Evolutionary conservation across 495 filamentous ascomycete species (phyloP).

Genomic region (Tuber borchii): DNA sequence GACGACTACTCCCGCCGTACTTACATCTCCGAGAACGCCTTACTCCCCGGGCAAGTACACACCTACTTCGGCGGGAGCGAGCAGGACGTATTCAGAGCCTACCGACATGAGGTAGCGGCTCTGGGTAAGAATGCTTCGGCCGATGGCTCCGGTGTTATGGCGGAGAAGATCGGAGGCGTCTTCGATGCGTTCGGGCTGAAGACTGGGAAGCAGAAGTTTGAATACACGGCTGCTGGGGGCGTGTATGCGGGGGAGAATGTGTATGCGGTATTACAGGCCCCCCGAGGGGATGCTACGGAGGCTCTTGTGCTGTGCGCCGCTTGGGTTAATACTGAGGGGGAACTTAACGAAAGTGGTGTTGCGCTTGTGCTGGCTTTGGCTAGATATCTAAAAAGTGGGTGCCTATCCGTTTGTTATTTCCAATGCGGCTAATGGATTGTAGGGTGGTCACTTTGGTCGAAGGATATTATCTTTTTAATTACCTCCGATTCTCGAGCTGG

Average conservation of each 20-base stretch:
- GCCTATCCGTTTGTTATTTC: background rate
- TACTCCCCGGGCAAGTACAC: conserved; percentile 92
- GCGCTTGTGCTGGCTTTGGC: conserved; percentile 78
- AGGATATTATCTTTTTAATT: conserved; percentile 92
- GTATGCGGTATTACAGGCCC: conserved; percentile 91
- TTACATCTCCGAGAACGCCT: conserved; percentile 96
- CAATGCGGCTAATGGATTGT: conserved; percentile 1
- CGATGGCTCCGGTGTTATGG: conserved; percentile 25
- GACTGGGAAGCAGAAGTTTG: conserved; percentile 73
- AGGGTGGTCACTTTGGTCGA: conserved; percentile 97
- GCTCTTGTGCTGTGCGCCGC: conserved; percentile 86
- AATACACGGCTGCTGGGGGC: conserved; percentile 66
- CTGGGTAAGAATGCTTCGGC: conserved; percentile 42
- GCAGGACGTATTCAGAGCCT: conserved; percentile 89
- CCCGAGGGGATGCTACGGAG: conserved; percentile 94
- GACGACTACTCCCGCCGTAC: conserved; percentile 86
- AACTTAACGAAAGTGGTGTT: conserved; percentile 78
- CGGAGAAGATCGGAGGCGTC: conserved; percentile 63
- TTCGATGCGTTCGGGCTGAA: conserved; percentile 73
- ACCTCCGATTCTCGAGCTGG: conserved; percentile 82
- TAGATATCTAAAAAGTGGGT: conserved; percentile 80
- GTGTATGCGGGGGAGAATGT: conserved; percentile 77
- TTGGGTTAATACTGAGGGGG: conserved; percentile 74
- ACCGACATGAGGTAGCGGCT: conserved; percentile 71
- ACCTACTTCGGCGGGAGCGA: conserved; percentile 96